Conservation (phyloP, 306 rosid genomes). For the Glycine latifolia region DNA sequence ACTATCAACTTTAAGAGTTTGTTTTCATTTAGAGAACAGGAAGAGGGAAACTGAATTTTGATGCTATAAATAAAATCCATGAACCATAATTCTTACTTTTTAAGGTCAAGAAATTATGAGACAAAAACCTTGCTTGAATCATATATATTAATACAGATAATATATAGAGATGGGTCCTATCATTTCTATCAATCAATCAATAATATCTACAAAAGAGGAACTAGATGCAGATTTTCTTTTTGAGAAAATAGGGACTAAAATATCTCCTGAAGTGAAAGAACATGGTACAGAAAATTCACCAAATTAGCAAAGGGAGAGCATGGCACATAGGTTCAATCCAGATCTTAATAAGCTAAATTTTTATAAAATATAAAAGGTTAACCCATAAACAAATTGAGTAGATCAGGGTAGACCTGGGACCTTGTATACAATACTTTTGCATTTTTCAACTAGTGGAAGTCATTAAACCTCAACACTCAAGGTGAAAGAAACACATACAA, state of each 20-base stretch:
- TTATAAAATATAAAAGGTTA: neutral
- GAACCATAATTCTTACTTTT: slow-evolving; percentile 1
- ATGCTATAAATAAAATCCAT: slow-evolving; percentile 2
- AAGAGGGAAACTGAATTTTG: neutral
- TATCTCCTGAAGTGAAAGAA: neutral
- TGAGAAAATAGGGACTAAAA: neutral
- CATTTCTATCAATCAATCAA: too few species aligned
- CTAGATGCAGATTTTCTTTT: too few species aligned
- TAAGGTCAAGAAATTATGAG: neutral
- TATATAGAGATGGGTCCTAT: too few species aligned
- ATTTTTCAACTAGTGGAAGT: neutral
- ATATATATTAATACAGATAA: neutral
- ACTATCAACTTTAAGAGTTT: neutral
- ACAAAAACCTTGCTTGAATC: too few species aligned
- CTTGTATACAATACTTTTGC: neutral
- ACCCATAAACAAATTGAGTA: neutral
- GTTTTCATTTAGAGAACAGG: neutral
- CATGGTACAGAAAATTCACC: neutral
- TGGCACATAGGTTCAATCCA: neutral
- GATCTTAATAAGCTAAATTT: neutral
- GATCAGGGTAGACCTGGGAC: neutral
- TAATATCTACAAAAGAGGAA: too few species aligned
- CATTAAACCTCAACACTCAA: slow-evolving; percentile 2
- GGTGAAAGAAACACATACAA: slow-evolving; percentile 23
- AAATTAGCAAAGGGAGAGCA: neutral